phyloP scores from a whole-genome alignment of 2,329 filamentous ascomycete genomes.

The Fusarium sp. region DNA sequence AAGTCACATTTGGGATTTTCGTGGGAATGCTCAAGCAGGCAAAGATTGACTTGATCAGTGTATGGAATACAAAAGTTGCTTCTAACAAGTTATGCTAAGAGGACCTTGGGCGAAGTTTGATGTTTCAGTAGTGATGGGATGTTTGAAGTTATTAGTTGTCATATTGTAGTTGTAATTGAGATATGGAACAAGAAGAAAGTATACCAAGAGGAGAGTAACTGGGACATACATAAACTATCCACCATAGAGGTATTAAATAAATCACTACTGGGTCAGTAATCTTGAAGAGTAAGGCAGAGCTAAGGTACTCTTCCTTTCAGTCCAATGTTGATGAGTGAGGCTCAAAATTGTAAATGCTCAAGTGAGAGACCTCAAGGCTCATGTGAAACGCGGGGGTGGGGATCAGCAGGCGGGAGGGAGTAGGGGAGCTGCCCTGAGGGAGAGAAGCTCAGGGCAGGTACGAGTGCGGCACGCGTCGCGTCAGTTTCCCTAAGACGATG shows the following conservation, averaged over 20 bases:
- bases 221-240: neutral
- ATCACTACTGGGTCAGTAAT: neutral
- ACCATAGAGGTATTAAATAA: neutral
- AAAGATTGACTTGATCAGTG: conserved; percentile 38
- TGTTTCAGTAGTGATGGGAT: conserved; percentile 5
- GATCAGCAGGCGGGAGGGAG: neutral
- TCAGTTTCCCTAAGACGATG: conserved; percentile 21
- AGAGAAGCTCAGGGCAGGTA: conserved; percentile 8
- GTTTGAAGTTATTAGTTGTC: neutral
- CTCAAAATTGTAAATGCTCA: neutral
- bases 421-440: neutral
- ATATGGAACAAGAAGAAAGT: neutral
- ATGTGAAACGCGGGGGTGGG: conserved; percentile 34
- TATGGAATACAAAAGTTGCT: conserved; percentile 39
- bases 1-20: conserved; percentile 3
- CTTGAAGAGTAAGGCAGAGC: neutral
- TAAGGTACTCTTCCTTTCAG: neutral
- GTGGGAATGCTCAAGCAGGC: conserved; percentile 22
- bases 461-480: conserved; percentile 35
- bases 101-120: neutral
- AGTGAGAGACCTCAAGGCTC: neutral
- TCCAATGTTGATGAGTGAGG: neutral
- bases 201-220: neutral
- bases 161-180: neutral
- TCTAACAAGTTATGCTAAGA: conserved; percentile 6